phyloP scores from a whole-genome alignment of 768 basidiomycete genomes.

The Rubroboletus pulcherrimus region DNA sequence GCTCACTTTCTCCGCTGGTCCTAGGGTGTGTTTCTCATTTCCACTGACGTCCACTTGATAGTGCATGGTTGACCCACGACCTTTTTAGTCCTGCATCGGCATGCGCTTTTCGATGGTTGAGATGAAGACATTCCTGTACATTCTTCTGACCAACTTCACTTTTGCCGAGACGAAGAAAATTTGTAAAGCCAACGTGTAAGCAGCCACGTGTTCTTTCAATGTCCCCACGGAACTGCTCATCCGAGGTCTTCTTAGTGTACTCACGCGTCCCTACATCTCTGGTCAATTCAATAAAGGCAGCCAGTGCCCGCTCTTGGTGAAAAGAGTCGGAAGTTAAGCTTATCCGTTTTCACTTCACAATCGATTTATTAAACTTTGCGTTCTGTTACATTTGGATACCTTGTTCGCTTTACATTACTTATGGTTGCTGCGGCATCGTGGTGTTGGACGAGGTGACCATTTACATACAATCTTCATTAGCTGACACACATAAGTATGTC shows the following conservation, averaged over 20 bases:
- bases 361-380: not conserved
- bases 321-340: constrained; percentile 22
- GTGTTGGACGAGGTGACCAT: not conserved
- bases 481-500: not conserved
- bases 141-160: constrained; percentile 62
- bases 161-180: constrained; percentile 54
- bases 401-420: not conserved
- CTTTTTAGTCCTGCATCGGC: constrained; percentile 71
- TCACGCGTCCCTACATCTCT: constrained; percentile 60
- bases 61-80: not conserved
- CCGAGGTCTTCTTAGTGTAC: constrained; percentile 38
- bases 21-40: constrained; percentile 51
- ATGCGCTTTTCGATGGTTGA: constrained; percentile 81
- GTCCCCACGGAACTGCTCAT: not conserved
- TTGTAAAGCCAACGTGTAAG: constrained; percentile 61
- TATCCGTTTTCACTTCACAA: not conserved
- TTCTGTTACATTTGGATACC: not conserved
- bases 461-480: not conserved
- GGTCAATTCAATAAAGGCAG: constrained; percentile 55
- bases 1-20: constrained; percentile 77
- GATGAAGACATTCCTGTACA: constrained; percentile 73
- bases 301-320: constrained; percentile 58
- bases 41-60: not conserved
- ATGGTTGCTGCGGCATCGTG: not conserved
- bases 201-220: not conserved